Evolutionary conservation across 371 early-diverging fungal species (phyloP).

Genomic region (Mucor irregularis): DNA sequence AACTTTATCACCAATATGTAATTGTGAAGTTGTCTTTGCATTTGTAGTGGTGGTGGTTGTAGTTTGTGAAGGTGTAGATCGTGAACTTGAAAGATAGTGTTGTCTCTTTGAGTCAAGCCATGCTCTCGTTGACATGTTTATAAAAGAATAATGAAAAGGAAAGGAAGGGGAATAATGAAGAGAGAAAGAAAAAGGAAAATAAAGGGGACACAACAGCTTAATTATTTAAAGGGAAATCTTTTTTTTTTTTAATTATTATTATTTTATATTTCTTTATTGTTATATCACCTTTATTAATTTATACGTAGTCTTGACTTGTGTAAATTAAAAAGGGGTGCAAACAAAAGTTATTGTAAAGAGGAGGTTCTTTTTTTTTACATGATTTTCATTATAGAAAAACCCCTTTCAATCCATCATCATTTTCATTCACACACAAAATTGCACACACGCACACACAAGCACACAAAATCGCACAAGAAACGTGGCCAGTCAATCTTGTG

Average conservation of each 20-base stretch:
- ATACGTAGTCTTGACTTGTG: too few relatives aligned
- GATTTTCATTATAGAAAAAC: too few relatives aligned
- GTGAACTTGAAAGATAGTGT: not conserved
- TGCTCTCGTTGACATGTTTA: conserved; percentile 16
- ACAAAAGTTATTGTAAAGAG: too few relatives aligned
- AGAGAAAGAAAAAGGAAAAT: not conserved
- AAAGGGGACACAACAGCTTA: not conserved
- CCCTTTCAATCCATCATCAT: too few relatives aligned
- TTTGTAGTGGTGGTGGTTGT: not conserved
- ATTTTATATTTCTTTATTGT: too few relatives aligned
- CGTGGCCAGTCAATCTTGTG: conserved; percentile 1
- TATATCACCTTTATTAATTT: too few relatives aligned
- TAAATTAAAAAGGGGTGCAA: too few relatives aligned
- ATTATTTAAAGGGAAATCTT: not conserved
- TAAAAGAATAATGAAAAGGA: not conserved
- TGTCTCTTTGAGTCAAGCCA: conserved; percentile 10
- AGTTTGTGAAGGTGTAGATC: conserved; percentile 6
- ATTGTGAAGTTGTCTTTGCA: not conserved
- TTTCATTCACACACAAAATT: too few relatives aligned
- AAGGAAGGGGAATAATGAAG: not conserved
- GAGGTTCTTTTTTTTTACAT: too few relatives aligned
- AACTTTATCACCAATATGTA: conserved; percentile 18
- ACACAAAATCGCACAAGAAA: not conserved
- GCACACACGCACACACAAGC: too few relatives aligned
- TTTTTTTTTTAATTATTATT: not conserved